phyloP scores from a whole-genome alignment of 2,329 filamentous ascomycete species.

The Alternaria sp. region DNA sequence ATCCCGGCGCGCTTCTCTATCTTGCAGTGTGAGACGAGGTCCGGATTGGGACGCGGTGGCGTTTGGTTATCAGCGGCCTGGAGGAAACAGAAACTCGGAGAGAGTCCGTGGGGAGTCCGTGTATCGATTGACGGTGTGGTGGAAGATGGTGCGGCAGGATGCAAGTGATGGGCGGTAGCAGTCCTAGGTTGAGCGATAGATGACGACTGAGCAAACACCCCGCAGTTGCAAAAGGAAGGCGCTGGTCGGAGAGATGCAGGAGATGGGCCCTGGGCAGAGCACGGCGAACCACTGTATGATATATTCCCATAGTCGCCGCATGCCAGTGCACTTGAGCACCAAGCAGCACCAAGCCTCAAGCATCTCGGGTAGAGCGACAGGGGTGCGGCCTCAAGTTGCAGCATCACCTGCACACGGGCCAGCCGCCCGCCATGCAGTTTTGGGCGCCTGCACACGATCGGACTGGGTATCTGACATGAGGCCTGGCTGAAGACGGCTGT shows the following conservation, averaged over 20 bases:
- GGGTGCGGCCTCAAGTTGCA: conserved; percentile 6
- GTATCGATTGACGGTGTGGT: background rate
- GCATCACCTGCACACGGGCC: conserved; percentile 13
- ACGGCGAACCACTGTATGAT: conserved; percentile 12
- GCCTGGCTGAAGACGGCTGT: conserved; percentile 8
- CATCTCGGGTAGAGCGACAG: conserved; percentile 18
- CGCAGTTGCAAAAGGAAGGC: background rate
- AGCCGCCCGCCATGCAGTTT: conserved; percentile 7
- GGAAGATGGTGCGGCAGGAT: conserved; percentile 3
- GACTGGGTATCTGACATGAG: conserved; percentile 10
- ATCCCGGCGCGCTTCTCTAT: conserved; percentile 17
- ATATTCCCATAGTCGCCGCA: conserved; percentile 11
- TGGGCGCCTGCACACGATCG: conserved; percentile 8
- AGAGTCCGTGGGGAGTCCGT: background rate
- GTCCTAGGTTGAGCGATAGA: background rate
- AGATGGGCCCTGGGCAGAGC: background rate
- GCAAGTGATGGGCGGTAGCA: background rate
- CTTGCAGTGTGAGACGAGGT: conserved; percentile 16
- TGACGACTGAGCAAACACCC: conserved; percentile 1
- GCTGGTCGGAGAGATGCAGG: background rate
- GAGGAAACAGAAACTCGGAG: conserved; percentile 2
- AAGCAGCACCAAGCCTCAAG: background rate
- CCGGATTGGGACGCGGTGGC: conserved; percentile 7
- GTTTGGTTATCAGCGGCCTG: conserved; percentile 10
- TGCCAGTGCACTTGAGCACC: background rate